These are phyloP conservation scores for Trichoderma polysporum DNA, from an alignment of 2,329 filamentous ascomycete species.

Conservation along the genomic window DNA sequence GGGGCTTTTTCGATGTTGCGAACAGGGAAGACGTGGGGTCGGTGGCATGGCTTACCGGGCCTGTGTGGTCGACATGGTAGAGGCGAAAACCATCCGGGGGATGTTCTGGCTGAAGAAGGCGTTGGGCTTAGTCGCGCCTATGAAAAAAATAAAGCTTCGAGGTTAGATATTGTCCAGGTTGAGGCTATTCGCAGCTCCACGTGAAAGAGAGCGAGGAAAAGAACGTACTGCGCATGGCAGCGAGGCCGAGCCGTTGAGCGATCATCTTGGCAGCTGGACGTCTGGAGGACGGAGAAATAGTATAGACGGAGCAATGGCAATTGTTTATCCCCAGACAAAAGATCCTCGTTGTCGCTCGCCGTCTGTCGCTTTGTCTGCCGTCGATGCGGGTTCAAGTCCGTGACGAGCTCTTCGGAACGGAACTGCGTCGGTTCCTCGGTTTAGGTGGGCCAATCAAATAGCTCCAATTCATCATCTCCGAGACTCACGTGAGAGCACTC, in stretches of 20 bases:
- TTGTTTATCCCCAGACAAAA: neutral
- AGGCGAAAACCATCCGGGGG: conserved; percentile 46
- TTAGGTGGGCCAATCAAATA: conserved; percentile 41
- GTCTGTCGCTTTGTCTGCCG: conserved; percentile 10
- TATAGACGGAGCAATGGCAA: neutral
- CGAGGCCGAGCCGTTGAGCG: conserved; percentile 57
- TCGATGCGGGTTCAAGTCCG: conserved; percentile 30
- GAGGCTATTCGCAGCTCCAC: conserved; percentile 25
- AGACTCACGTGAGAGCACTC: conserved; percentile 29
- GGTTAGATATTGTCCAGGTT: neutral
- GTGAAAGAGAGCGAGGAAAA: conserved; percentile 26
- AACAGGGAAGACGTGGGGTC: neutral
- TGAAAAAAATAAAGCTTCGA: neutral
- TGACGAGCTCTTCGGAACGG: conserved; percentile 23
- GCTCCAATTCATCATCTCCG: conserved; percentile 39
- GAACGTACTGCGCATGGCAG: conserved; percentile 59
- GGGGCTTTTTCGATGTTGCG: neutral
- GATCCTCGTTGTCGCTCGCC: neutral
- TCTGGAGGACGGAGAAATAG: neutral
- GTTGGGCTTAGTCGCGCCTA: conserved; percentile 45
- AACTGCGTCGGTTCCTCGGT: conserved; percentile 45
- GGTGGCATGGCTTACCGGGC: conserved; percentile 42
- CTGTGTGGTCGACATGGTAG: conserved; percentile 45
- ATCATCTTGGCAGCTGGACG: conserved; percentile 46
- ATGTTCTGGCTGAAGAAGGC: conserved; percentile 49